Conservation (phyloP, 768 basidiomycete species). For the Chalciporus piperatus region DNA sequence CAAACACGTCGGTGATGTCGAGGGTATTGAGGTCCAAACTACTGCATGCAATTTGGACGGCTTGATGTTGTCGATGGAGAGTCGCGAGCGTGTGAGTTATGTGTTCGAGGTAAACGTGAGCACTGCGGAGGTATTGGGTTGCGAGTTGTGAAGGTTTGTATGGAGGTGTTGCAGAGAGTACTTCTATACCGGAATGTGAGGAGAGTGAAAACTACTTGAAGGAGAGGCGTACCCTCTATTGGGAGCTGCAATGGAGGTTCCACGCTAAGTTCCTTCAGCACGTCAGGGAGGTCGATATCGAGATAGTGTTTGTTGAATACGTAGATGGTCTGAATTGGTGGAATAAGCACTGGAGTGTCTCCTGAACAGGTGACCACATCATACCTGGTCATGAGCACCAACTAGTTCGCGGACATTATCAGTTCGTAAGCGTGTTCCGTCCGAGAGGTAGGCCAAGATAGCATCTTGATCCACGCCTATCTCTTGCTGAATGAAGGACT, state of each 20-base stretch:
- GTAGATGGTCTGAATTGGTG: slow-evolving; percentile 56
- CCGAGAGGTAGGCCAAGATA: slow-evolving; percentile 74
- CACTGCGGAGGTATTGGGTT: slow-evolving; percentile 60
- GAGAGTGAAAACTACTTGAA: background rate
- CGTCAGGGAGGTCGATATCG: slow-evolving; percentile 64
- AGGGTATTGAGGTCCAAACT: slow-evolving; percentile 73
- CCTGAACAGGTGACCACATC: slow-evolving; percentile 11
- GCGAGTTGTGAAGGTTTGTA: slow-evolving; percentile 66
- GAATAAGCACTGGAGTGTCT: slow-evolving; percentile 11
- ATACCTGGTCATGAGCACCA: slow-evolving; percentile 71
- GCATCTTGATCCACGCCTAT: slow-evolving; percentile 68
- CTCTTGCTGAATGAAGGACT: slow-evolving; percentile 67
- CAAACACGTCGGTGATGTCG: slow-evolving; percentile 67
- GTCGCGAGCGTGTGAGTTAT: slow-evolving; percentile 50
- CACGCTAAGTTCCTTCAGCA: slow-evolving; percentile 59
- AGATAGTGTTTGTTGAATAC: slow-evolving; percentile 84
- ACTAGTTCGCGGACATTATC: slow-evolving; percentile 76
- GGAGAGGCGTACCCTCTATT: slow-evolving; percentile 55
- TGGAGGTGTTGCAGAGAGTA: slow-evolving; percentile 66
- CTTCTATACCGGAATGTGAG: slow-evolving; percentile 38
- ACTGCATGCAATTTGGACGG: slow-evolving; percentile 68
- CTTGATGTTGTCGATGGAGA: slow-evolving; percentile 64
- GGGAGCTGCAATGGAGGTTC: slow-evolving; percentile 64
- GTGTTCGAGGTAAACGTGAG: slow-evolving; percentile 63
- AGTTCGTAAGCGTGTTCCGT: slow-evolving; percentile 69